Evolutionary conservation across 108 stramenopile genomes (phyloP).

Genomic region (Fistulifera solaris): DNA sequence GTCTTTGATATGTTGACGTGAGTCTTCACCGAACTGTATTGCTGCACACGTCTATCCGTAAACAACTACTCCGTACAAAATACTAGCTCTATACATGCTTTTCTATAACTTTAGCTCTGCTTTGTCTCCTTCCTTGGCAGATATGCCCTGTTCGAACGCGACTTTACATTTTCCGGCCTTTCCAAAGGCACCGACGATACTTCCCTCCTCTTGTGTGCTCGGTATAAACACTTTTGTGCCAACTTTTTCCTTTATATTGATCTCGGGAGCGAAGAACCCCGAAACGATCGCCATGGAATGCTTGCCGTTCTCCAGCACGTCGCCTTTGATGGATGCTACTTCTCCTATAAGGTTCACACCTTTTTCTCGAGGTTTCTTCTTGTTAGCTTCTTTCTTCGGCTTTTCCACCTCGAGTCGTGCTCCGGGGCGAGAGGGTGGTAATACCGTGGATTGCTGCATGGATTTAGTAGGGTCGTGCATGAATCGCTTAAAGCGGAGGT

Average conservation of each 20-base stretch:
- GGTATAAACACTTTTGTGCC: constrained; percentile 47
- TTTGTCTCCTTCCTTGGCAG: constrained; percentile 33
- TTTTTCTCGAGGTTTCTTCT: constrained; percentile 38
- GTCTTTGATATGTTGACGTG: too few relatives aligned
- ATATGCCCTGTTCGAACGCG: constrained; percentile 60
- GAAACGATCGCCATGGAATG: constrained; percentile 61
- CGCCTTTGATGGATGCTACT: constrained; percentile 76
- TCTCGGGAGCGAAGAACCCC: constrained; percentile 83
- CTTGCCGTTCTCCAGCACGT: constrained; percentile 55
- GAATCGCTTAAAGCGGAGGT: constrained; percentile 75
- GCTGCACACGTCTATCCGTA: too few relatives aligned
- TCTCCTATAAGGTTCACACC: constrained; percentile 30
- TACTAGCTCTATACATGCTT: not conserved
- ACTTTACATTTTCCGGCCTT: constrained; percentile 96
- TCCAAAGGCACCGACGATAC: constrained; percentile 76
- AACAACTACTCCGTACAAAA: too few relatives aligned
- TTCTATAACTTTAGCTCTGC: constrained; percentile 18
- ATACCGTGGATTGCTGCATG: constrained; percentile 55
- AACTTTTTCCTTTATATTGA: constrained; percentile 63
- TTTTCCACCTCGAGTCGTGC: constrained; percentile 42
- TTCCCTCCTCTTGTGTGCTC: constrained; percentile 60
- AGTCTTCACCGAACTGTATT: too few relatives aligned
- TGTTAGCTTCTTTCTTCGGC: constrained; percentile 16
- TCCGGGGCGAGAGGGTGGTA: constrained; percentile 55
- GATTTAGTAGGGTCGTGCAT: constrained; percentile 68